Evolutionary conservation across 495 filamentous ascomycete genomes (phyloP), one percentile per base, ranked within the genome.

Genomic region (Hamigera avellanea): DNA sequence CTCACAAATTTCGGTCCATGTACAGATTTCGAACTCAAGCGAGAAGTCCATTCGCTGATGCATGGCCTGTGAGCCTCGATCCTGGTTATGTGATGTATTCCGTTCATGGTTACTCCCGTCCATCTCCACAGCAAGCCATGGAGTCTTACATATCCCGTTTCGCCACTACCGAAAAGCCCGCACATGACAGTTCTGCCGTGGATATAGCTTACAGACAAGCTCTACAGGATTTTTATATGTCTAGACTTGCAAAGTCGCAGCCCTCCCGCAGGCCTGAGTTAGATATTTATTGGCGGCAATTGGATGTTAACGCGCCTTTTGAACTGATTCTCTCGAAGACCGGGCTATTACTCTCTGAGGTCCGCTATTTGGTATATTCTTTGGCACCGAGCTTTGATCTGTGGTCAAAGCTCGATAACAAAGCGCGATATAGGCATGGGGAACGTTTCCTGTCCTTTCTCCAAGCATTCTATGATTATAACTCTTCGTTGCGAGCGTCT

Each of bases 281-380:
- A 8, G 19, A 48, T 43, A 48, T 44, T 14, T 36, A 45, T 36
- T 57, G 49, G 53, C 51, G 45, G 10, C 55, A 59, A 27, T 44
- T 61, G 8, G 55, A 61, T 46, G 43, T 53, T 19, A 40, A 50
- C 15, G 47, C 51, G 10, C 47, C 50, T 12, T 50, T 61, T 10
- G 21, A 43, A 0, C 15, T 51, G 9, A 21, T 39, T 0, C 13
- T 34, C 2, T 3, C 38, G 3, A 12, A 19, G 12, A 2, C 5
- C 5, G 26, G 13, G 17, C 8, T 9, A 9, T 13, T 54, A 12
- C 12, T 16, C 7, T 17, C 27, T 16, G 53, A 57, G 16, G n/a
- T 36, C 4, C 18, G 27, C 26, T 44, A 46, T 19, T 35, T 57
- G 18, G 9, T n/a, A n/a, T n/a, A n/a, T n/a, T n/a, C n/a, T n/a